Evolutionary conservation across 768 basidiomycete genomes (phyloP).

Genomic region (Lyophyllum decastes): DNA sequence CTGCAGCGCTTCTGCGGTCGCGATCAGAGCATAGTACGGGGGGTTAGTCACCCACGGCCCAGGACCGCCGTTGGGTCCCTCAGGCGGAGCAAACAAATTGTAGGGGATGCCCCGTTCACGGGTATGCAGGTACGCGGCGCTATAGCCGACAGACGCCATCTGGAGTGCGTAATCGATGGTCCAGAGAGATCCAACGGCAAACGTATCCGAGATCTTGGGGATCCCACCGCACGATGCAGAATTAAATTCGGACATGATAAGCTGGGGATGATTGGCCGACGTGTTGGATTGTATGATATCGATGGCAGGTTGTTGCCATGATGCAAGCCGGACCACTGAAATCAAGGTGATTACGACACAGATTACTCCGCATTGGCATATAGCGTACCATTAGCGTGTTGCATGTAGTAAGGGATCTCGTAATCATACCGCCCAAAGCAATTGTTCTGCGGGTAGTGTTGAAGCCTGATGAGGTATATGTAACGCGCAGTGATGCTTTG

Average conservation of each 20-base stretch:
- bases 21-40: conserved; percentile 51
- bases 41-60: conserved; percentile 50
- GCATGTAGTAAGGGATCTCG: conserved; percentile 42
- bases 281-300: conserved; percentile 29
- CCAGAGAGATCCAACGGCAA: conserved; percentile 47
- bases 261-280: conserved; percentile 29
- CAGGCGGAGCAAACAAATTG: conserved; percentile 49
- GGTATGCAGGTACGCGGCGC: conserved; percentile 52
- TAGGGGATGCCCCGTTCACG: conserved; percentile 54
- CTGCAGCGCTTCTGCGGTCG: conserved; percentile 44
- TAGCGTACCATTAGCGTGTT: conserved; percentile 45
- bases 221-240: conserved; percentile 55
- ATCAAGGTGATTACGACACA: background rate
- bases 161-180: conserved; percentile 49
- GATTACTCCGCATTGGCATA: background rate
- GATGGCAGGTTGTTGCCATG: conserved; percentile 51
- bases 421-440: conserved; percentile 37
- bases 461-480: conserved; percentile 33
- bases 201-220: conserved; percentile 49
- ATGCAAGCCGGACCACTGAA: conserved; percentile 38
- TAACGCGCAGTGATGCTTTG: background rate
- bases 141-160: conserved; percentile 49
- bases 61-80: conserved; percentile 29
- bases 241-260: conserved; percentile 59
- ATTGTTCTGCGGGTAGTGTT: conserved; percentile 56